These are phyloP conservation scores for Penstemon newberryi DNA, from an alignment of 257 asterid genomes.

Conservation along the genomic window DNA sequence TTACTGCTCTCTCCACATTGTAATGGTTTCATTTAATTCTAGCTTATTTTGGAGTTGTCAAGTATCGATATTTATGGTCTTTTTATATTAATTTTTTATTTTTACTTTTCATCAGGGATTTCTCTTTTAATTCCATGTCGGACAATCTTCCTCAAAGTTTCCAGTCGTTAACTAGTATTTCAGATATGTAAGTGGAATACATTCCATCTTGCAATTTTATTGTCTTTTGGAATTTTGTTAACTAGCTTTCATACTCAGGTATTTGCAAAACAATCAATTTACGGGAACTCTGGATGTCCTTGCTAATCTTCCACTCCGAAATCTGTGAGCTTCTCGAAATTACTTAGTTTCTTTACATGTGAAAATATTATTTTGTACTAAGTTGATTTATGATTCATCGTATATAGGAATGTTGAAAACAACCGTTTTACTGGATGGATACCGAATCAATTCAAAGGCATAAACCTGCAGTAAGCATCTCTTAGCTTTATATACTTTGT, in stretches of 20 bases:
- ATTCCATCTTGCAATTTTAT: background rate
- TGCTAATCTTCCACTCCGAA: conserved; percentile 80
- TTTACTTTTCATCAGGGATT: conserved; percentile 58
- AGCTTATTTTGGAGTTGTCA: conserved; percentile 19
- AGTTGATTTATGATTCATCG: conserved; percentile 1
- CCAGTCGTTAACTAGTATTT: conserved; percentile 50
- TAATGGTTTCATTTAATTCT: conserved; percentile 38
- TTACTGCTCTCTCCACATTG: conserved; percentile 72
- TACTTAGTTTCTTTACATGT: conserved; percentile 5
- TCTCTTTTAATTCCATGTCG: conserved; percentile 69
- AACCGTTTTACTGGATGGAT: conserved; percentile 90
- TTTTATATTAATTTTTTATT: conserved; percentile 3
- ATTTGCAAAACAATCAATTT: conserved; percentile 87
- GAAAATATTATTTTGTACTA: conserved; percentile 8
- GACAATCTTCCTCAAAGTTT: conserved; percentile 84
- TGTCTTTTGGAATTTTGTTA: conserved; percentile 12
- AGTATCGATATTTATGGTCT: conserved; percentile 4
- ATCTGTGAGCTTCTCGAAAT: conserved; percentile 53
- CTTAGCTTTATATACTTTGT: background rate
- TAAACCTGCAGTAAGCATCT: conserved; percentile 60
- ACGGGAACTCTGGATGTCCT: conserved; percentile 85
- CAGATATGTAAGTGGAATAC: conserved; percentile 58
- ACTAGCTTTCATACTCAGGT: conserved; percentile 52
- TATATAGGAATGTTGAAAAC: conserved; percentile 75
- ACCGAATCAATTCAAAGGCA: conserved; percentile 70